Evolutionary conservation across 129 eudicot genomes (phyloP), one percentile per base, ranked within the genome.

Genomic region (Chrysanthemum makinoi): DNA sequence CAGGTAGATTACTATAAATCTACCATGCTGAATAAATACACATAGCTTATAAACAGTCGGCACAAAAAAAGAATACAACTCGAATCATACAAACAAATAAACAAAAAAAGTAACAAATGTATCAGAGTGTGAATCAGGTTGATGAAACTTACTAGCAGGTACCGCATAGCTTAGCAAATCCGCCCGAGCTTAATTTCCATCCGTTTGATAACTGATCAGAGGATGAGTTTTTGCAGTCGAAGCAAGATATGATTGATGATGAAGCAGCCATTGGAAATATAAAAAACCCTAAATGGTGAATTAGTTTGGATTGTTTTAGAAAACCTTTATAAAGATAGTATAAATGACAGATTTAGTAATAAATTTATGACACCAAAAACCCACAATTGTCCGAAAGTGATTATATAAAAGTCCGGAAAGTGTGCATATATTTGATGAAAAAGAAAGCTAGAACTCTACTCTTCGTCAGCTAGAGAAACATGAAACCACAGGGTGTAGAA

Each of bases 161-260:
- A 20, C 26, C 61, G 28, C 90, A 85, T 53, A 85, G 90, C 76
- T 79, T 86, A 54, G 90, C 83, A 61, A 26, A 62, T 51, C 74
- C 62, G 59, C 84, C 84, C 12, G 80, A 47, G 22, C 65, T 70
- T n/a, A 70, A 70, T 16, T 79, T 76, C 86, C 90, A 85, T 17
- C 86, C 90, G 58, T 79, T 76, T 8, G 75, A 67, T 76, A 85
- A 76, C 59, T 43, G 55, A 57, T 52, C 67, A 1, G 84, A 72
- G 80, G 46, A 67, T 57, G 84, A 79, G 9, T 78, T 75, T 16
- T 75, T 57, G 75, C 84, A 85, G 30, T 79, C 75, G 35, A 81
- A 63, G 74, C 89, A 85, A 49, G 80, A 24, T 49, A n/a, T 51
- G 46, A 39, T 73, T n/a, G 88, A 73, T 10, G 88, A 80, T 46